Conservation (phyloP, 2,329 filamentous ascomycete species). For the Colletotrichum sp. region DNA sequence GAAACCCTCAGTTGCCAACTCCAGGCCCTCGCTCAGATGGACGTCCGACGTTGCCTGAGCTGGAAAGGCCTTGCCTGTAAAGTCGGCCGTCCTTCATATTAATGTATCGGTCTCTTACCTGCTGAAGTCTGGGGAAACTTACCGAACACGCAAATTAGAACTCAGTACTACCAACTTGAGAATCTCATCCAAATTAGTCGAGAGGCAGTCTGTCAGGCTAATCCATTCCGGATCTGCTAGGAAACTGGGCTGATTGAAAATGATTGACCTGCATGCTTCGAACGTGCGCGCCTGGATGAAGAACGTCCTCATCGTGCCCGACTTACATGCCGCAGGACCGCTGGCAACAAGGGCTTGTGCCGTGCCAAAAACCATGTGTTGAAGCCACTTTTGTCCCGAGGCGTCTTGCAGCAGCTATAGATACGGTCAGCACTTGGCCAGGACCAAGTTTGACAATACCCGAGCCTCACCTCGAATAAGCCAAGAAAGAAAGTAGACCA, state of each 20-base stretch:
- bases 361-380: conserved; percentile 39
- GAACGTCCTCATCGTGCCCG: conserved; percentile 26
- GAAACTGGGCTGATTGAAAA: conserved; percentile 33
- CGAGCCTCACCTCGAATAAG: conserved; percentile 33
- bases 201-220: not conserved
- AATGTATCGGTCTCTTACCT: not conserved
- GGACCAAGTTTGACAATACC: not conserved
- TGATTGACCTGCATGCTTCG: conserved; percentile 35
- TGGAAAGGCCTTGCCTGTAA: not conserved
- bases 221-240: conserved; percentile 30
- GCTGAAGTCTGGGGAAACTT: not conserved
- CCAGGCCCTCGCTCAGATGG: not conserved
- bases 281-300: conserved; percentile 34
- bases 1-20: conserved; percentile 26
- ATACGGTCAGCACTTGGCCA: not conserved
- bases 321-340: conserved; percentile 28
- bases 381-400: conserved; percentile 35
- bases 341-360: conserved; percentile 32
- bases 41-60: not conserved
- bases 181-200: conserved; percentile 26
- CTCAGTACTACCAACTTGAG: conserved; percentile 35
- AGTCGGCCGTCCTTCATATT: not conserved
- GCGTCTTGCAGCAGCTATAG: conserved; percentile 35
- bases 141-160: conserved; percentile 35
- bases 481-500: conserved; percentile 40